A percentile compares a stretch with the other conserved stretches of the same genome.
phyloP scores from a whole-genome alignment of 2,329 filamentous ascomycete genomes.

The Biscogniauxia mediterranea region DNA sequence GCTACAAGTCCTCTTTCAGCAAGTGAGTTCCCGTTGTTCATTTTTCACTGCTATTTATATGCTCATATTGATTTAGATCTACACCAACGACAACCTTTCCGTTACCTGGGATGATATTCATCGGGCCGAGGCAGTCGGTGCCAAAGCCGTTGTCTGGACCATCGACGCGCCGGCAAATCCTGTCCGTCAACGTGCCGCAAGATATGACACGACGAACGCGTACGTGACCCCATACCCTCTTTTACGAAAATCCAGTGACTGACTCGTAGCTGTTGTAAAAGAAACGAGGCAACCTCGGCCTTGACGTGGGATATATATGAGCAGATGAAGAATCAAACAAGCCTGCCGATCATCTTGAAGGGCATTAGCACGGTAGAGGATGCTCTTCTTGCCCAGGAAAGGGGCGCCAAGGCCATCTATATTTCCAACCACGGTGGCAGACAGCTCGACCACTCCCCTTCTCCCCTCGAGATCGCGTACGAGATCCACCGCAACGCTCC shows the following conservation, averaged over 20 bases:
- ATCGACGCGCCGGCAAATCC: conserved; percentile 26
- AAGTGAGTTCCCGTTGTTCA: neutral
- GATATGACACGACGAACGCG: conserved; percentile 21
- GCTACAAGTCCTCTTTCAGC: neutral
- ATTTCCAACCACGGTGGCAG: conserved; percentile 38
- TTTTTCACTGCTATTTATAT: neutral
- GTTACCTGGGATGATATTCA: neutral
- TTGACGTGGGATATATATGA: conserved; percentile 30
- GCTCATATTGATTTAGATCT: neutral
- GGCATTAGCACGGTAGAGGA: conserved; percentile 35
- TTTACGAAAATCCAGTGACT: conserved; percentile 13
- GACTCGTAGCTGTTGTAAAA: conserved; percentile 1
- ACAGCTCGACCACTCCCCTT: conserved; percentile 32
- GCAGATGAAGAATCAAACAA: conserved; percentile 16
- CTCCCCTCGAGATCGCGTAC: conserved; percentile 31
- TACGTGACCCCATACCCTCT: conserved; percentile 8
- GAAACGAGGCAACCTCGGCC: neutral
- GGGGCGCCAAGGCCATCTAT: conserved; percentile 31
- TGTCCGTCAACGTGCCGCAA: conserved; percentile 24
- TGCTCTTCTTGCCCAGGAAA: conserved; percentile 27
- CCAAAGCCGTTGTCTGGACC: conserved; percentile 28
- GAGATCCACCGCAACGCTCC: conserved; percentile 31
- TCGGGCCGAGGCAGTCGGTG: conserved; percentile 11
- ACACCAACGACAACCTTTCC: neutral
- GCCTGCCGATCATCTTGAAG: conserved; percentile 32